Evolutionary conservation across 2,329 filamentous ascomycete species (phyloP).

Genomic region (Talaromyces sp.): DNA sequence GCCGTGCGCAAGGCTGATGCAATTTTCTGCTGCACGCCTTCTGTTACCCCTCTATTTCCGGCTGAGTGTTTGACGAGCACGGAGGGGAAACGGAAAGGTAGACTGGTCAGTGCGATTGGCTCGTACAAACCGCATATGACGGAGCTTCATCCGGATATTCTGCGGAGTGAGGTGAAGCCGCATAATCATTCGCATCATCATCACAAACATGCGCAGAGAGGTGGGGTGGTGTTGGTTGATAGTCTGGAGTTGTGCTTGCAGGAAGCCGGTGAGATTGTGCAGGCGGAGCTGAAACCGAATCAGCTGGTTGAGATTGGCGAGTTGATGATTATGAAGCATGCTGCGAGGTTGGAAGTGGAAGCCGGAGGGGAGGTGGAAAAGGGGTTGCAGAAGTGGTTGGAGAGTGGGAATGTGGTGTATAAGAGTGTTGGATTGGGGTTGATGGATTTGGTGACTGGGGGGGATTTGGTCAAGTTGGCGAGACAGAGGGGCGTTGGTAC

Average conservation of each 20-base stretch:
- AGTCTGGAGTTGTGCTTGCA: slow-evolving; percentile 72
- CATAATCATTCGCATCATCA: slow-evolving; percentile 40
- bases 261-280: slow-evolving; percentile 81
- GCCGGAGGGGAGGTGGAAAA: slow-evolving; percentile 31
- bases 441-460: slow-evolving; percentile 62
- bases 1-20: slow-evolving; percentile 66
- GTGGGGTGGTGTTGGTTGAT: slow-evolving; percentile 57
- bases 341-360: slow-evolving; percentile 30
- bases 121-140: slow-evolving; percentile 66
- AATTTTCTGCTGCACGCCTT: slow-evolving; percentile 85
- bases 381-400: slow-evolving; percentile 53
- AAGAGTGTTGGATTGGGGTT: slow-evolving; percentile 64
- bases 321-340: slow-evolving; percentile 59
- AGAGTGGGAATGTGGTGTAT: slow-evolving; percentile 60
- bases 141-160: slow-evolving; percentile 72
- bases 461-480: slow-evolving; percentile 52
- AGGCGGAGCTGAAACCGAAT: slow-evolving; percentile 64
- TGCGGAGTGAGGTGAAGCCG: slow-evolving; percentile 57
- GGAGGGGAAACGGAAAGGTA: slow-evolving; percentile 39
- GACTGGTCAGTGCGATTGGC: slow-evolving; percentile 40
- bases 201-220: slow-evolving; percentile 48
- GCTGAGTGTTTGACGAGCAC: slow-evolving; percentile 61
- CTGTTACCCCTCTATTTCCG: slow-evolving; percentile 68
- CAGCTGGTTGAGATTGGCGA: slow-evolving; percentile 87
- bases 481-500: slow-evolving; percentile 51